These are phyloP conservation scores for Fomes fomentarius DNA, from an alignment of 1,284 basidiomycete genomes.

Conservation along the genomic window DNA sequence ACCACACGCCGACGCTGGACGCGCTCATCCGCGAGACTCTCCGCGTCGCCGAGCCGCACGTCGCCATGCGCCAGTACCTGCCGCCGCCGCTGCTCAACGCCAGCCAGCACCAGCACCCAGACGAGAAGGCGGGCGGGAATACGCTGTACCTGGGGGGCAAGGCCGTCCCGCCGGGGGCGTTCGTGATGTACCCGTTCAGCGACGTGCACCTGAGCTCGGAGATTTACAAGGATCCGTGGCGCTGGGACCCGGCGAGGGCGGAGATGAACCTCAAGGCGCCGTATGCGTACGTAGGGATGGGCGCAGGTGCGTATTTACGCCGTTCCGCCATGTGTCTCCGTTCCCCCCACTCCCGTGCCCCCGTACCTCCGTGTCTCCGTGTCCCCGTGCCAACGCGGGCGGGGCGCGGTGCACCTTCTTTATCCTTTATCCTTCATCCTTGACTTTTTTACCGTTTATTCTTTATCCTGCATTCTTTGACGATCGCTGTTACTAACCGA, in stretches of 20 bases:
- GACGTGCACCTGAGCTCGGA: slow-evolving; percentile 72
- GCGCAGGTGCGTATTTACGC: slow-evolving; percentile 66
- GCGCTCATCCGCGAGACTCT: slow-evolving; percentile 73
- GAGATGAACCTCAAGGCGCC: slow-evolving; percentile 46
- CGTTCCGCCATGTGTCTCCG: no score
- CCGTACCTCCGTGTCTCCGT: background rate
- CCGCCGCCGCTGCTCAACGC: slow-evolving; percentile 35
- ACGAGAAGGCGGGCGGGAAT: background rate
- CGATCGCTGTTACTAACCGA: no score
- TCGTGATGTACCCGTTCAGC: slow-evolving; percentile 76
- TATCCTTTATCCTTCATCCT: background rate
- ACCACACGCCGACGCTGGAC: slow-evolving; percentile 67
- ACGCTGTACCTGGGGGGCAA: slow-evolving; percentile 57
- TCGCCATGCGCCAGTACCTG: slow-evolving; percentile 75
- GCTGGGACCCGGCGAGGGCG: slow-evolving; percentile 64
- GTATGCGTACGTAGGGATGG: slow-evolving; percentile 74
- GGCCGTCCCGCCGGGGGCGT: slow-evolving; percentile 67
- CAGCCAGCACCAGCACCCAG: background rate
- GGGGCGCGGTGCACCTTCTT: background rate
- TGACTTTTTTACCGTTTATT: background rate
- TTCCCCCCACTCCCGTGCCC: slow-evolving; percentile 18
- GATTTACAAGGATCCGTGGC: slow-evolving; percentile 74
- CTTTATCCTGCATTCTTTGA: no score
- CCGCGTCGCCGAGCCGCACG: slow-evolving; percentile 75
- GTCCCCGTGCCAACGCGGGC: background rate